phyloP scores from a whole-genome alignment of 306 rosid species.

The Vachellia collinsii region DNA sequence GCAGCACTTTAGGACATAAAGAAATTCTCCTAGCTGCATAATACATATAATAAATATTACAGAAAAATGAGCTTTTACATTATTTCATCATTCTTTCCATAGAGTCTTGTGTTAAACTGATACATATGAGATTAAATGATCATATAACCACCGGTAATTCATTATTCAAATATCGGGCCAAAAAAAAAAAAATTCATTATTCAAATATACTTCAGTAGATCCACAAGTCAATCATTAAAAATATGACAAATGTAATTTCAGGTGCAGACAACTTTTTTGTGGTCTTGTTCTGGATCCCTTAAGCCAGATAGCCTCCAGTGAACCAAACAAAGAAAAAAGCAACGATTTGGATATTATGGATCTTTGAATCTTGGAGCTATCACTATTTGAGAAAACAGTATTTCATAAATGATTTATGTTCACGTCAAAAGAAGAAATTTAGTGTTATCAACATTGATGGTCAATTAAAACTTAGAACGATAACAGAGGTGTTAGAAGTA shows the following conservation, averaged over 20 bases:
- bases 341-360: neutral
- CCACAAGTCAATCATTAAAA: neutral
- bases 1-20: neutral
- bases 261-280: neutral
- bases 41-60: neutral
- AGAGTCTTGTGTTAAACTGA: neutral
- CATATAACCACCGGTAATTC: neutral
- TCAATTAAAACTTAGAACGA: neutral
- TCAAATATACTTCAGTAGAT: neutral
- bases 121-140: neutral
- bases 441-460: neutral
- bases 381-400: neutral
- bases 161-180: neutral
- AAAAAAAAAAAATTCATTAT: neutral
- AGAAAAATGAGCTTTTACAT: neutral
- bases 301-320: conserved; percentile 7
- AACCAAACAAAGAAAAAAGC: neutral
- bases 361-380: neutral
- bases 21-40: neutral
- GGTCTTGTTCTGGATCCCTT: neutral
- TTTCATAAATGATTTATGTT: neutral
- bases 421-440: neutral
- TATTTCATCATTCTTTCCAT: neutral
- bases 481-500: neutral
- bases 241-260: neutral